Evolutionary conservation across 768 basidiomycete genomes (phyloP), one percentile per base, ranked within the genome.

Genomic region (Tulasnella sp.): DNA sequence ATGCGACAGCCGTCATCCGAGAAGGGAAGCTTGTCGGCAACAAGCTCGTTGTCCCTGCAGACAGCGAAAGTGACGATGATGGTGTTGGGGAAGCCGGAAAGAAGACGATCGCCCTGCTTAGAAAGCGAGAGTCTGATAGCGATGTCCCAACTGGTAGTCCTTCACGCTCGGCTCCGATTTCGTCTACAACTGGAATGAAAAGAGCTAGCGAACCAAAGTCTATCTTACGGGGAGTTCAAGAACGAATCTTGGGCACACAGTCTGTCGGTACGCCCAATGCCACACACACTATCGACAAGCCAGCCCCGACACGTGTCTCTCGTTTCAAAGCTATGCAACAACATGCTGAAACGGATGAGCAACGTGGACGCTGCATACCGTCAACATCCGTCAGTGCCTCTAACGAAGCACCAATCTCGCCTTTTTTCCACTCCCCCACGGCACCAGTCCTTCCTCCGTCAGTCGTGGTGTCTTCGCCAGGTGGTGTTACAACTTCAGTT

Each of bases 21-120:
- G 57, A 59, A 30, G 57, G 57, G 21, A 59, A 59, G 31, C 46
- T 59, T 48, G 57, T 59, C 15, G 57, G 49, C 11, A 46, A 41
- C 4, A 49, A 59, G 29, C 45, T 59, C n/a, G 46, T 59, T 4
- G 57, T 27, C 9, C 57, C 57, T 11, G 57, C 46, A 1, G 57
- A 59, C 34, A 59, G 57, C 31, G 57, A 59, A n/a, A 51, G 49
- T 21, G 57, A 59, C 38, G 57, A 25, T 5, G 57, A 38, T 11
- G 57, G 49, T 2, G n/a, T 59, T 30, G 42, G 17, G 17, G 57
- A 59, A n/a, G 5, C n/a, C 5, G 57, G 57, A 3, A 59, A 50
- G 22, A 25, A 41, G 8, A 7, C 31, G 17, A 27, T 59, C 4
- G 57, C 31, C 15, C n/a, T 25, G 42, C 57, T 59, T 9, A 44